Conservation (phyloP, 108 stramenopile species). For the Nannochloropsis salina region DNA sequence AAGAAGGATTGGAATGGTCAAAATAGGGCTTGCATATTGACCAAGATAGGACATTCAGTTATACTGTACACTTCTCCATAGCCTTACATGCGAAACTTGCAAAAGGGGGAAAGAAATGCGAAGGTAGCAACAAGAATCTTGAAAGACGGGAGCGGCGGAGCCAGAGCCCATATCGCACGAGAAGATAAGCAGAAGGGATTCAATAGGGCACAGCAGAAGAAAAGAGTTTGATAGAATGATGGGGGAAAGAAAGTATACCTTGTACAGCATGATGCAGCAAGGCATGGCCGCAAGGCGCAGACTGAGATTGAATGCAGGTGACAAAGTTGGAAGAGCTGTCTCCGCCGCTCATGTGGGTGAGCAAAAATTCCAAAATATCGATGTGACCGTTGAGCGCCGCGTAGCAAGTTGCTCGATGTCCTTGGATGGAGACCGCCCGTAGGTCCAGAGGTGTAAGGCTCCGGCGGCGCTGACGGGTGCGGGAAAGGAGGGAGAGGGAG, state of each 20-base stretch:
- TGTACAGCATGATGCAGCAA: neutral
- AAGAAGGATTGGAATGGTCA: no score
- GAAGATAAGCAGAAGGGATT: no score
- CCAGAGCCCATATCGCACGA: no score
- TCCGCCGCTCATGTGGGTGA: neutral
- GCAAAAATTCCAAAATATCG: neutral
- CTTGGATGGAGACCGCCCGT: neutral
- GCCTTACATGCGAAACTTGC: no score
- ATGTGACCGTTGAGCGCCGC: neutral
- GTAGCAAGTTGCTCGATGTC: neutral
- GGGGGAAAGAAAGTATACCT: neutral
- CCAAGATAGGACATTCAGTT: no score
- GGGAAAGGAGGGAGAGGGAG: neutral
- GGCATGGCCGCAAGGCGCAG: neutral
- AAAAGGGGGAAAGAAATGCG: no score
- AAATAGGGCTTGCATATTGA: no score
- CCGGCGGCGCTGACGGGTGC: neutral
- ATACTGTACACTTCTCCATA: no score
- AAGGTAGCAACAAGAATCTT: no score
- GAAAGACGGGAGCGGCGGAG: no score
- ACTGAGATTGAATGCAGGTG: neutral
- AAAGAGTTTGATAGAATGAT: neutral
- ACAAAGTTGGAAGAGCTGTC: neutral
- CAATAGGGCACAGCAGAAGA: neutral
- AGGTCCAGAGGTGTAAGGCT: neutral